These are phyloP conservation scores for Bruguiera parviflora DNA, from an alignment of 345 rosid species.

Conservation along the genomic window DNA sequence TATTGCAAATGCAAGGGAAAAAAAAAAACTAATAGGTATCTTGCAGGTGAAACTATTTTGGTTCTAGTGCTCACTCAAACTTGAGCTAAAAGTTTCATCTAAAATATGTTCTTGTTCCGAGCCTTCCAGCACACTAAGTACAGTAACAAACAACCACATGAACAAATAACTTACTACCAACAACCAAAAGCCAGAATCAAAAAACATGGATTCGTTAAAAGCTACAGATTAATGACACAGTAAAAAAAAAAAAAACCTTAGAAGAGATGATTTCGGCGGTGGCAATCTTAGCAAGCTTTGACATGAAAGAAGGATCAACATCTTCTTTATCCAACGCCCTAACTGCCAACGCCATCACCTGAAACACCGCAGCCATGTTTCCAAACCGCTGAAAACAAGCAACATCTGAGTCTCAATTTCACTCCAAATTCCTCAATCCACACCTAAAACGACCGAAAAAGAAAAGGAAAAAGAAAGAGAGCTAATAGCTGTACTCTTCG, in stretches of 20 bases:
- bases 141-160: neutral
- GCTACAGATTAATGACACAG: neutral
- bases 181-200: neutral
- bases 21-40: neutral
- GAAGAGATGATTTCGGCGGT: constrained; percentile 90
- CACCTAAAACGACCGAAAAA: neutral
- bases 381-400: constrained; percentile 54
- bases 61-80: neutral
- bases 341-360: constrained; percentile 85
- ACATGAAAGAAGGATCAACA: constrained; percentile 65
- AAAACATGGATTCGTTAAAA: neutral
- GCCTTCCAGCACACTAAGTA: neutral
- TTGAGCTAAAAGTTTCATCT: neutral
- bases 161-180: neutral
- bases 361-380: constrained; percentile 92
- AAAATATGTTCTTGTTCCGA: neutral
- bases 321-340: constrained; percentile 55
- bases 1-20: neutral
- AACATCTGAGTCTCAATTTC: neutral
- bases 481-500: constrained; percentile 53
- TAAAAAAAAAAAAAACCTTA: constrained; percentile 44
- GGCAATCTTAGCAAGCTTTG: constrained; percentile 89
- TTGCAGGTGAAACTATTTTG: neutral
- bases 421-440: neutral
- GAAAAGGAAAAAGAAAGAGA: neutral